Base-by-base conservation (phyloP, 768 basidiomycete genomes). In the Psilocybe sp. region DNA sequence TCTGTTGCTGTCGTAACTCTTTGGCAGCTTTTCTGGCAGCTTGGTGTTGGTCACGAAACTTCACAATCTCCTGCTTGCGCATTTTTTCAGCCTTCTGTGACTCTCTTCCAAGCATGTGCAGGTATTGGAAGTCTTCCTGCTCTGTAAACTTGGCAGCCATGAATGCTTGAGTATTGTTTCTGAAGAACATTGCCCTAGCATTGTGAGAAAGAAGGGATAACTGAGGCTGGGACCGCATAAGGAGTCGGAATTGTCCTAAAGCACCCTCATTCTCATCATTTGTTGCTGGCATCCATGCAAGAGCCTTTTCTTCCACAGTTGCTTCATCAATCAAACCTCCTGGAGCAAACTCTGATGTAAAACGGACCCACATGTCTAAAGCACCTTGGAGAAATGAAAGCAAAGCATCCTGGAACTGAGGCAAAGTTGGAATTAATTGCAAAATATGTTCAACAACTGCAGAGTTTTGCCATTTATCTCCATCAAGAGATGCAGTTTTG, bases 261-360 rank as follows among this genome's bases (percentile, higher is more conserved):
- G 51, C 51, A 7, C 67, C 62, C 57, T 70, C 67, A 51, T 67
- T 67, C 0, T 49, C 53, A 50, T 69, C 64, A 52, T 68, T 70
- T n/a, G 64, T 66, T 1, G 64, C 10, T 6, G 64, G 61, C 54
- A 70, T 57, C 53, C 56, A 69, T 12, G 63, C 60, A n/a, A 45
- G 20, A 3, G 53, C 44, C 4, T 43, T 44, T 44, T 67, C 62
- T 15, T 54, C 60, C 2, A 44, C 41, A 11, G 58, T 60, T 3
- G 55, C 49, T 23, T 47, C 40, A 51, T 60, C 61, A 47, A 69
- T 65, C 1, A 58, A 2, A 2, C 68, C 65, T 19, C 62, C 61
- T 5, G 62, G 56, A 13, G 54, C 57, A 58, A 64, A 69, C 50
- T 69, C 65, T 5, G 57, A 20, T 5, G 56, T 55, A 49, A 68